Evolutionary conservation across 441 rosid genomes (phyloP).

Genomic region (Macaranga tanarius): DNA sequence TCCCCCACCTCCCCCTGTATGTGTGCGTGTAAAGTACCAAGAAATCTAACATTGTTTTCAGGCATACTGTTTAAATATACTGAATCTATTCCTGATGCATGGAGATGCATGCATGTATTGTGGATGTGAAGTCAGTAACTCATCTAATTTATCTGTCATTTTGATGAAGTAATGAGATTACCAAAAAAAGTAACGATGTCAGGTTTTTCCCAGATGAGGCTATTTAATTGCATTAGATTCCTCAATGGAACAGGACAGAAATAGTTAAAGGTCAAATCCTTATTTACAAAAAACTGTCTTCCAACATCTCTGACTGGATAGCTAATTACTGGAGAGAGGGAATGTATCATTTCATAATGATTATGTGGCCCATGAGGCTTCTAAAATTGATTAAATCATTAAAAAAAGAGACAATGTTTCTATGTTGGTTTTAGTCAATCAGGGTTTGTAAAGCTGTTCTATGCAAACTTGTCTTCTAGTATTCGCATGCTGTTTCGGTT

Average conservation of each 20-base stretch:
- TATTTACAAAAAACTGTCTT: too few relatives aligned
- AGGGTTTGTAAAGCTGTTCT: neutral
- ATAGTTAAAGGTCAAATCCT: neutral
- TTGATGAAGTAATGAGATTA: neutral
- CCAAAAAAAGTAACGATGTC: neutral
- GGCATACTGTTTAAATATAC: neutral
- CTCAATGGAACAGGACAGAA: neutral
- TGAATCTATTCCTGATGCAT: neutral
- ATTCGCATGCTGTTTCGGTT: neutral
- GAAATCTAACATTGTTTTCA: neutral
- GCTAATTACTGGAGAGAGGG: neutral
- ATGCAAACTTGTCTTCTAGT: neutral
- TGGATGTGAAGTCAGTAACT: neutral
- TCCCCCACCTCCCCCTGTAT: neutral
- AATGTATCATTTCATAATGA: too few relatives aligned
- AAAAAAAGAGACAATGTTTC: neutral
- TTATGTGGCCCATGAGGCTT: too few relatives aligned
- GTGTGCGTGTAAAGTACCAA: neutral
- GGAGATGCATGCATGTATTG: neutral
- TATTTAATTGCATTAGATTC: neutral
- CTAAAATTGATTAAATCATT: too few relatives aligned
- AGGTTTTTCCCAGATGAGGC: neutral
- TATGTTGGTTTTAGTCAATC: neutral
- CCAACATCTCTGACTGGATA: neutral
- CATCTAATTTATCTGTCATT: neutral